These are phyloP conservation scores for Ogataea trehalophila DNA, from an alignment of 805 yeast species.

Conservation along the genomic window DNA sequence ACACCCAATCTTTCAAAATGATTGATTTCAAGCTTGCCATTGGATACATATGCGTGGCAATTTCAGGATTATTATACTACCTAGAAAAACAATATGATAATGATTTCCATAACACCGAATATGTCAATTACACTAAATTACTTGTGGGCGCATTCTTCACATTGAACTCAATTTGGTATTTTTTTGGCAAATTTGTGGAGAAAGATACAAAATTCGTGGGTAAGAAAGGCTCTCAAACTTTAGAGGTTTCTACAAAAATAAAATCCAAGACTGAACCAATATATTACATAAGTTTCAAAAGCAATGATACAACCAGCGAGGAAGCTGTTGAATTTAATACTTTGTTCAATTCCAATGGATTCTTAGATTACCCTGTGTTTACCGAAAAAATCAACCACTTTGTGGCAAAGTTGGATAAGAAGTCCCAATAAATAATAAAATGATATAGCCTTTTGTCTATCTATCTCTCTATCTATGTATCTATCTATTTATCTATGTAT, in stretches of 20 bases:
- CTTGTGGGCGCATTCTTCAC: slow-evolving; percentile 36
- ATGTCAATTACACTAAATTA: slow-evolving; percentile 31
- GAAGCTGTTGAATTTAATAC: slow-evolving; percentile 33
- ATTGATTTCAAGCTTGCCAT: slow-evolving; percentile 44
- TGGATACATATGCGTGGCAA: slow-evolving; percentile 42
- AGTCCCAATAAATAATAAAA: neutral
- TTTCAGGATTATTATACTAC: slow-evolving; percentile 42
- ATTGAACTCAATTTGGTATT: slow-evolving; percentile 32
- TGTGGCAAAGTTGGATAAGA: slow-evolving; percentile 18
- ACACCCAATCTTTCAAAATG: slow-evolving; percentile 40
- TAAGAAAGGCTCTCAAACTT: slow-evolving; percentile 28
- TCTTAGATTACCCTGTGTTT: slow-evolving; percentile 33
- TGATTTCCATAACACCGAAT: slow-evolving; percentile 35
- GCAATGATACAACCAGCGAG: slow-evolving; percentile 20
- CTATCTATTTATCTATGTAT: neutral
- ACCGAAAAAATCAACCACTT: slow-evolving; percentile 22
- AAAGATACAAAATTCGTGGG: slow-evolving; percentile 48
- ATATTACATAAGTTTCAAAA: slow-evolving; percentile 34
- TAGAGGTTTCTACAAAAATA: slow-evolving; percentile 35
- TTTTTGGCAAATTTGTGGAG: slow-evolving; percentile 32
- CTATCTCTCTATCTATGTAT: neutral
- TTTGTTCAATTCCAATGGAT: slow-evolving; percentile 45
- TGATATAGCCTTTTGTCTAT: neutral
- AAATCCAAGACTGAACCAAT: slow-evolving; percentile 40
- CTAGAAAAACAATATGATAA: slow-evolving; percentile 43